A percentile compares a stretch with the other conserved stretches of the same genome.
Evolutionary conservation across 306 rosid species (phyloP).

Genomic region (Ormosia semicastrata): DNA sequence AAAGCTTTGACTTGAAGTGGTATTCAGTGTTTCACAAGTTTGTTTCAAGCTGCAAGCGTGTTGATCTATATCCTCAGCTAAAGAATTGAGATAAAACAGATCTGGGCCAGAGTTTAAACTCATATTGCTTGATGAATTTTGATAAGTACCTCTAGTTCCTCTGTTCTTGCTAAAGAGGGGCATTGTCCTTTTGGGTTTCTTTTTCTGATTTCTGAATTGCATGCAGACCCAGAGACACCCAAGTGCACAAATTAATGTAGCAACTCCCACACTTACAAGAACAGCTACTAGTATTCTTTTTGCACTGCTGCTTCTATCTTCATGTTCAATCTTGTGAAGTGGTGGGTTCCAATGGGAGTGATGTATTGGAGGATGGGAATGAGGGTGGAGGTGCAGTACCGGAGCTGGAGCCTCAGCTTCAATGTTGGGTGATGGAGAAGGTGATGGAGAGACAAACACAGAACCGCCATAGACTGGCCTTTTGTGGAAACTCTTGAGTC

Average conservation of each 20-base stretch:
- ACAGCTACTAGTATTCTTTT: slow-evolving; percentile 51
- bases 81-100: slow-evolving; percentile 66
- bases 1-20: not conserved
- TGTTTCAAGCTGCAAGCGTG: slow-evolving; percentile 43
- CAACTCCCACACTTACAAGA: slow-evolving; percentile 58
- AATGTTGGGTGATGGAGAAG: slow-evolving; percentile 55
- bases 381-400: slow-evolving; percentile 37
- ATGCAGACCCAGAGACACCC: slow-evolving; percentile 57
- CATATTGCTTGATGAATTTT: slow-evolving; percentile 55
- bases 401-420: slow-evolving; percentile 50
- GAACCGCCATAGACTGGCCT: slow-evolving; percentile 35
- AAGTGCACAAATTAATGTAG: slow-evolving; percentile 45
- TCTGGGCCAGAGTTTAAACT: slow-evolving; percentile 62
- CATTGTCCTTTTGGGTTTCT: slow-evolving; percentile 54
- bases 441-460: slow-evolving; percentile 53
- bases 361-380: slow-evolving; percentile 43
- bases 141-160: slow-evolving; percentile 34
- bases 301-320: slow-evolving; percentile 41
- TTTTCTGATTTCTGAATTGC: slow-evolving; percentile 49
- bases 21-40: not conserved
- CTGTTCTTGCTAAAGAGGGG: slow-evolving; percentile 42
- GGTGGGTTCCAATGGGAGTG: slow-evolving; percentile 35
- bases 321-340: slow-evolving; percentile 29
- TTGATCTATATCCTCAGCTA: slow-evolving; percentile 69
- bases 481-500: slow-evolving; percentile 53